These are phyloP conservation scores for Sarocladium brachiariae DNA, from an alignment of 2,329 filamentous ascomycete genomes.

Conservation along the genomic window DNA sequence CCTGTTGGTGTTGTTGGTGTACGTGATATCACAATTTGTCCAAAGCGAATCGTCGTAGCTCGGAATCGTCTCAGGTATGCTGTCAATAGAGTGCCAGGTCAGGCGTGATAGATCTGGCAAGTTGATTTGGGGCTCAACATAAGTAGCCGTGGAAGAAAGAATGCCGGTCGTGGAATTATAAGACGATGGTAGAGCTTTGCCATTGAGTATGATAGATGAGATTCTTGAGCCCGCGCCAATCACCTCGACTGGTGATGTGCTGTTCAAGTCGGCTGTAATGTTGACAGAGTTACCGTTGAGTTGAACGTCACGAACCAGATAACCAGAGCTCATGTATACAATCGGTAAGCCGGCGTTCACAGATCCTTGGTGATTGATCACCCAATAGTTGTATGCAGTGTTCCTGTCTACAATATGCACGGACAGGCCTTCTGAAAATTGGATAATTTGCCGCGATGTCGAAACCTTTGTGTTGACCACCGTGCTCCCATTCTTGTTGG, in stretches of 20 bases:
- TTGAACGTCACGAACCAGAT: slow-evolving; percentile 16
- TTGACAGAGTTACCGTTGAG: slow-evolving; percentile 15
- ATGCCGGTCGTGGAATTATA: too few species aligned
- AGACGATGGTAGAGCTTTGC: slow-evolving; percentile 10
- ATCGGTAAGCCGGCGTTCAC: slow-evolving; percentile 16
- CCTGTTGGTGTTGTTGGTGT: slow-evolving; percentile 16
- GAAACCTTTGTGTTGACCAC: slow-evolving; percentile 43
- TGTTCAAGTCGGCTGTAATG: slow-evolving; percentile 17
- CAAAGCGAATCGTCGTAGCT: slow-evolving; percentile 34
- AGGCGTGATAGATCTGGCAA: slow-evolving; percentile 23
- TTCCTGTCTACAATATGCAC: slow-evolving; percentile 49
- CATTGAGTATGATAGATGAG: slow-evolving; percentile 4
- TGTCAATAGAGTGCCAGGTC: slow-evolving; percentile 15
- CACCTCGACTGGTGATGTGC: slow-evolving; percentile 16
- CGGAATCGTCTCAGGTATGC: slow-evolving; percentile 15
- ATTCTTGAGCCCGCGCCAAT: slow-evolving; percentile 18
- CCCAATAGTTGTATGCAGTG: slow-evolving; percentile 19
- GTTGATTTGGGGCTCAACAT: slow-evolving; percentile 9
- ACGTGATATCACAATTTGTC: slow-evolving; percentile 31
- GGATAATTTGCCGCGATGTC: slow-evolving; percentile 41
- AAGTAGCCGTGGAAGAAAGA: too few species aligned
- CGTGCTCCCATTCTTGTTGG: slow-evolving; percentile 12
- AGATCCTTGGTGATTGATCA: slow-evolving; percentile 10
- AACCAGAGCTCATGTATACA: slow-evolving; percentile 17
- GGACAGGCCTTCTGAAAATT: slow-evolving; percentile 39